Percentiles rank a stretch among this genome's conserved stretches.
Conservation (phyloP, 73 alveolate genomes). For the Diophrys appendiculata region DNA sequence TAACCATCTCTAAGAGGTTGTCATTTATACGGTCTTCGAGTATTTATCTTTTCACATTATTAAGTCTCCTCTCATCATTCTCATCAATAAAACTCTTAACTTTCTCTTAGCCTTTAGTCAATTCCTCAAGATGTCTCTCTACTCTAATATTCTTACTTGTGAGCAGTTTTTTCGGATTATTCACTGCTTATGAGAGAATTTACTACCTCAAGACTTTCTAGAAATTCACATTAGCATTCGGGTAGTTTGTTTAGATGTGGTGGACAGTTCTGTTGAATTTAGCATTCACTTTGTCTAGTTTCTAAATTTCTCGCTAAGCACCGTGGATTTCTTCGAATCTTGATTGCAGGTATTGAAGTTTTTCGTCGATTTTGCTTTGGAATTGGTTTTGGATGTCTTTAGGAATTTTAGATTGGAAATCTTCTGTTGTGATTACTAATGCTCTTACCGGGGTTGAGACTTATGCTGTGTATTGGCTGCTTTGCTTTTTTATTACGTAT, state of each 20-base stretch:
- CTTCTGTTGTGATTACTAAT: constrained; percentile 1
- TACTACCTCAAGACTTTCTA: background rate
- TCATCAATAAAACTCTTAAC: background rate
- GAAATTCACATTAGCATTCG: background rate
- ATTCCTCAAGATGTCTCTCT: background rate
- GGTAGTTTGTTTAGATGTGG: constrained; percentile 2
- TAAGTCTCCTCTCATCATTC: background rate
- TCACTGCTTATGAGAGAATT: background rate
- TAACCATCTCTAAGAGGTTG: background rate
- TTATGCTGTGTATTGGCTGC: background rate
- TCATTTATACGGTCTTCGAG: background rate
- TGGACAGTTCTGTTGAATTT: constrained; percentile 1
- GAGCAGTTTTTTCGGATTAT: background rate
- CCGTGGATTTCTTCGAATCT: background rate
- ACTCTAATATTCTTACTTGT: background rate
- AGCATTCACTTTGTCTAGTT: background rate
- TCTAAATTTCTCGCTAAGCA: background rate
- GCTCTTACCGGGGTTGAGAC: background rate
- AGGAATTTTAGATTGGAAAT: background rate
- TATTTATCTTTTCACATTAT: background rate
- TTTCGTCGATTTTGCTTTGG: background rate
- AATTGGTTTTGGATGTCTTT: background rate
- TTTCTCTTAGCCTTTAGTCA: background rate
- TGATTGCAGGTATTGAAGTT: background rate
- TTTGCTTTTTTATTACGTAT: background rate